Conservation (phyloP, 1,139 yeast genomes). For the Yamadazyma dendronema region DNA sequence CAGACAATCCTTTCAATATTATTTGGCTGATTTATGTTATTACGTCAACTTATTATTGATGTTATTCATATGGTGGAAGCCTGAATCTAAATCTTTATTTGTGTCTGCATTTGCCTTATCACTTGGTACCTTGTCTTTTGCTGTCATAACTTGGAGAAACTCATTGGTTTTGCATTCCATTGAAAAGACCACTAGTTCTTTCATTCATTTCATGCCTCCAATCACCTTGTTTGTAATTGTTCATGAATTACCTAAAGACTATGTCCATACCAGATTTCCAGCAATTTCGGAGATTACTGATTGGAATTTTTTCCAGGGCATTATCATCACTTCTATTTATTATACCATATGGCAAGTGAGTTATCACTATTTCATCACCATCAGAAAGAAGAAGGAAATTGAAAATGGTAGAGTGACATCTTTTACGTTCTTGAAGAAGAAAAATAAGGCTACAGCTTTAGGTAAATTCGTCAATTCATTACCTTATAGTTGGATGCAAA, state of each 20-base stretch:
- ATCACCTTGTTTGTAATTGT: slow-evolving; percentile 83
- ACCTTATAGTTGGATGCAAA: slow-evolving; percentile 81
- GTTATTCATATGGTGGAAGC: slow-evolving; percentile 78
- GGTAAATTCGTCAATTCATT: slow-evolving; percentile 81
- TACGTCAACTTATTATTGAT: slow-evolving; percentile 76
- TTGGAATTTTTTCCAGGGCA: slow-evolving; percentile 74
- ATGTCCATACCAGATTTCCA: slow-evolving; percentile 61
- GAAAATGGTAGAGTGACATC: slow-evolving; percentile 85
- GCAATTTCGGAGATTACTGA: slow-evolving; percentile 68
- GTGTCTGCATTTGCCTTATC: slow-evolving; percentile 83
- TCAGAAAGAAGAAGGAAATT: slow-evolving; percentile 74
- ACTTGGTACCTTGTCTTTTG: slow-evolving; percentile 88
- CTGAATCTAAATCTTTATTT: slow-evolving; percentile 68
- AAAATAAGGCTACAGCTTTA: slow-evolving; percentile 60
- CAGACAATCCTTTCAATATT: slow-evolving; percentile 77
- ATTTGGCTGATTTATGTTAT: slow-evolving; percentile 90
- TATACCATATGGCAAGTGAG: slow-evolving; percentile 89
- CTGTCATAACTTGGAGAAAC: slow-evolving; percentile 95
- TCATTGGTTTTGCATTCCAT: slow-evolving; percentile 88
- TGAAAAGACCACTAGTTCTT: slow-evolving; percentile 90
- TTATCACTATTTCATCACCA: slow-evolving; percentile 90
- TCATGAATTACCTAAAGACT: slow-evolving; percentile 67
- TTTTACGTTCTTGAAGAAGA: slow-evolving; percentile 75
- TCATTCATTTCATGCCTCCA: slow-evolving; percentile 91
- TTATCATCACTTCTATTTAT: slow-evolving; percentile 76